Evolutionary conservation across 495 filamentous ascomycete genomes (phyloP).

Genomic region (Coniosporium apollinis): DNA sequence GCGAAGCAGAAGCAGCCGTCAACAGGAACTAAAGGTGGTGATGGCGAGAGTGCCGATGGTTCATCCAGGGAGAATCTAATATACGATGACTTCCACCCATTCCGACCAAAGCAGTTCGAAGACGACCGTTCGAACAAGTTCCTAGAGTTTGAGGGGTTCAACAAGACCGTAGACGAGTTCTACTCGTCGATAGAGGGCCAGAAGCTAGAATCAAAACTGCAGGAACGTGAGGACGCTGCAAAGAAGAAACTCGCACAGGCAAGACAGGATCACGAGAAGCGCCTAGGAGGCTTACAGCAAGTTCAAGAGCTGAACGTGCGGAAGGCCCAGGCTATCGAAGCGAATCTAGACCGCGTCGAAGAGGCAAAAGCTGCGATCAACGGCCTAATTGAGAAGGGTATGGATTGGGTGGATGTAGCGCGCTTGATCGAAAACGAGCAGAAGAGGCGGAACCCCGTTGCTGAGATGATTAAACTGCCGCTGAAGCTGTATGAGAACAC

Average conservation of each 20-base stretch:
- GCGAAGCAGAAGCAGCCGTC: constrained; percentile 39
- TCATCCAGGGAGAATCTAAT: constrained; percentile 34
- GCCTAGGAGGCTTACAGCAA: constrained; percentile 64
- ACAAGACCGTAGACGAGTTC: constrained; percentile 87
- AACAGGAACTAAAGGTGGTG: constrained; percentile 15
- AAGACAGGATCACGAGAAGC: constrained; percentile 61
- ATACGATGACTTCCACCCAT: constrained; percentile 94
- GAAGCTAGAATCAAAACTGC: constrained; percentile 66
- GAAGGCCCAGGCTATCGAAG: constrained; percentile 78
- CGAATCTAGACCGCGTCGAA: constrained; percentile 73
- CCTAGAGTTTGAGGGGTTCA: constrained; percentile 66
- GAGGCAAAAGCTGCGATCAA: constrained; percentile 87
- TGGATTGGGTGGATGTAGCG: constrained; percentile 92
- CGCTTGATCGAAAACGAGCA: constrained; percentile 78
- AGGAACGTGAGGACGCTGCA: constrained; percentile 64
- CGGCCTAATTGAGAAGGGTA: constrained; percentile 71
- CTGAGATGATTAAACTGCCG: constrained; percentile 71
- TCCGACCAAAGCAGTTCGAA: constrained; percentile 70
- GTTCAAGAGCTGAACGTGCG: constrained; percentile 68
- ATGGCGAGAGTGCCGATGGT: constrained; percentile 5
- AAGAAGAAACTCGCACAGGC: constrained; percentile 70
- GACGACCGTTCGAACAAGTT: constrained; percentile 44
- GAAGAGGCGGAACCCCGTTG: constrained; percentile 62
- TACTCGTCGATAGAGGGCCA: constrained; percentile 93
- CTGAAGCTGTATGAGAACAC: constrained; percentile 81